Percentiles rank a stretch among this genome's conserved stretches.
Conservation (phyloP, 768 basidiomycete species). For the Hirschioporus abietinus region DNA sequence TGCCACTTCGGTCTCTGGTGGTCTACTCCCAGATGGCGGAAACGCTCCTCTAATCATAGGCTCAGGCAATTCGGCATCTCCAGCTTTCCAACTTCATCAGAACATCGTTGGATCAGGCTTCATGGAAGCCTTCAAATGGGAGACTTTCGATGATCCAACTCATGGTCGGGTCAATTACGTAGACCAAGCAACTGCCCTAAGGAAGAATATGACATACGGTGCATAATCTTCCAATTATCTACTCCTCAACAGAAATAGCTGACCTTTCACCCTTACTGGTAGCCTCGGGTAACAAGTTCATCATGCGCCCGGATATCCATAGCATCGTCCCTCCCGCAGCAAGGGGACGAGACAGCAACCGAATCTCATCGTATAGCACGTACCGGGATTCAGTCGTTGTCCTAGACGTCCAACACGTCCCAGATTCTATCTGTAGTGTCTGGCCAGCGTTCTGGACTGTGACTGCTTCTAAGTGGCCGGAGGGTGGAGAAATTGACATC, state of each 20-base stretch:
- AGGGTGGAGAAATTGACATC: slow-evolving; percentile 57
- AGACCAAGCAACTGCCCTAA: slow-evolving; percentile 34
- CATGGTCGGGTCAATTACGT: slow-evolving; percentile 61
- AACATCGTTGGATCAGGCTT: slow-evolving; percentile 35
- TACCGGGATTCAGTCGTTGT: slow-evolving; percentile 45
- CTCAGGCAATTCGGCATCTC: background rate
- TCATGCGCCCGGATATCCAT: slow-evolving; percentile 51
- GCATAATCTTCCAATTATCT: slow-evolving; percentile 6
- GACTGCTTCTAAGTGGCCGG: slow-evolving; percentile 54
- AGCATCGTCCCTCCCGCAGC: slow-evolving; percentile 29
- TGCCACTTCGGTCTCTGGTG: background rate
- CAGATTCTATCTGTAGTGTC: slow-evolving; percentile 37
- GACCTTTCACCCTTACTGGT: background rate
- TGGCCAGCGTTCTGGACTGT: slow-evolving; percentile 67
- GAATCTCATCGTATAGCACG: slow-evolving; percentile 41
- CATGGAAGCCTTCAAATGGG: slow-evolving; percentile 42
- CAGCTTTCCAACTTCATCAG: background rate
- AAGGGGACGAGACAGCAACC: slow-evolving; percentile 52
- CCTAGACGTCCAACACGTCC: slow-evolving; percentile 55
- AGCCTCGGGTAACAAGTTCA: slow-evolving; percentile 39
- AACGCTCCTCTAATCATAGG: background rate
- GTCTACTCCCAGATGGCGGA: background rate
- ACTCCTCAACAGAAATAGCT: background rate
- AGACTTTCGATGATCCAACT: slow-evolving; percentile 52
- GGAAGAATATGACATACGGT: slow-evolving; percentile 44